Percentiles rank a stretch among this genome's conserved stretches.
phyloP scores from a whole-genome alignment of 352 stramenopile species.

The Phytopythium oedochilum region DNA sequence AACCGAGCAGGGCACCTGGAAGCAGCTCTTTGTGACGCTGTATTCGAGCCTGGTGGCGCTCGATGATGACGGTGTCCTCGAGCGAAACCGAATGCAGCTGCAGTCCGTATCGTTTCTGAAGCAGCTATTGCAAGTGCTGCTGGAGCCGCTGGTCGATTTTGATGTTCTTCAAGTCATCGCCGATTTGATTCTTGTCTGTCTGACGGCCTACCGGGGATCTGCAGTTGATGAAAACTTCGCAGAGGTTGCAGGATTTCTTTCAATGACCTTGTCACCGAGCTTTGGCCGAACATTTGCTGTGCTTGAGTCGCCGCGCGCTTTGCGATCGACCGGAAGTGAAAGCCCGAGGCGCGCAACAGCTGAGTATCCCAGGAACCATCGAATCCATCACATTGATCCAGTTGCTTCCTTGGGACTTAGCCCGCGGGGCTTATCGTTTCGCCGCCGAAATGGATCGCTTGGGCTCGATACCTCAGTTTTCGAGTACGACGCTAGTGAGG shows the following conservation, averaged over 20 bases:
- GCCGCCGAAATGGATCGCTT: conserved; percentile 2
- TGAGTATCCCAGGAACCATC: background rate
- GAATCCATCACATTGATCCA: background rate
- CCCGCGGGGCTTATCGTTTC: conserved; percentile 24
- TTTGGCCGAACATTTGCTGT: conserved; percentile 23
- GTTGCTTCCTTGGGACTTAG: conserved; percentile 32
- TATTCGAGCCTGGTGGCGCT: conserved; percentile 50
- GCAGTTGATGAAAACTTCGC: conserved; percentile 57
- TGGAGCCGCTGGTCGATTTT: conserved; percentile 41
- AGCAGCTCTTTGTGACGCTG: conserved; percentile 55
- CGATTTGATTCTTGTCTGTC: conserved; percentile 63
- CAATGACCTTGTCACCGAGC: conserved; percentile 42
- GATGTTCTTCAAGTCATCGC: conserved; percentile 56
- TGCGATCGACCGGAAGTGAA: background rate
- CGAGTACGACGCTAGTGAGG: background rate
- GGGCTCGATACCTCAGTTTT: background rate
- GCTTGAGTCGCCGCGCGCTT: background rate
- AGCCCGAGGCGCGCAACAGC: background rate
- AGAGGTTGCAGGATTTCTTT: conserved; percentile 58
- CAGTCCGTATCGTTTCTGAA: conserved; percentile 61
- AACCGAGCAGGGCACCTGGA: conserved; percentile 24
- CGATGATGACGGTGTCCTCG: conserved; percentile 35
- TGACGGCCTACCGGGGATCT: conserved; percentile 34
- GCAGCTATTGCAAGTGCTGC: conserved; percentile 66
- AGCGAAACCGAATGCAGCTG: conserved; percentile 54